Conservation (phyloP, 805 yeast species). For the Candida chilensis region DNA sequence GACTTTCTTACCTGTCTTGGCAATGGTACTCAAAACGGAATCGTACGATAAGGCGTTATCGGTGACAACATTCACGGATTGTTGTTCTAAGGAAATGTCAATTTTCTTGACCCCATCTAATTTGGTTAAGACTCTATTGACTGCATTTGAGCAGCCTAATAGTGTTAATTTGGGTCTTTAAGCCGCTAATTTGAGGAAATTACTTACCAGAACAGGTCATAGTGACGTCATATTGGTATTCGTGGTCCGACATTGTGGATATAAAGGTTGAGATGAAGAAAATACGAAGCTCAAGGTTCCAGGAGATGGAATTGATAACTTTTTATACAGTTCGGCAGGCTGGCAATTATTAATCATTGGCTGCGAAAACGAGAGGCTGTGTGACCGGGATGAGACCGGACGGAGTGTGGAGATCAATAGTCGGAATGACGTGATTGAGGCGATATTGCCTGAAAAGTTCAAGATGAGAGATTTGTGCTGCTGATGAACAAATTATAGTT, state of each 20-base stretch:
- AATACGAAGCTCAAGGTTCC: too few species aligned
- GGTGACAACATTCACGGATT: slow-evolving; percentile 73
- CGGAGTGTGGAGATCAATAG: too few species aligned
- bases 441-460: too few species aligned
- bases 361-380: neutral
- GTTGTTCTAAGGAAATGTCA: slow-evolving; percentile 71
- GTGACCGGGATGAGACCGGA: too few species aligned
- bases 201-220: slow-evolving; percentile 69
- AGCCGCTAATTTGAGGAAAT: neutral
- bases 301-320: neutral
- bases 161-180: neutral
- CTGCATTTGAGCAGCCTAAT: slow-evolving; percentile 79
- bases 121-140: slow-evolving; percentile 62
- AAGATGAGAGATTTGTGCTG: too few species aligned
- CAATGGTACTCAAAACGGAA: slow-evolving; percentile 68
- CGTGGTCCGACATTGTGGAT: slow-evolving; percentile 36
- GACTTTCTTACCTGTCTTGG: slow-evolving; percentile 87
- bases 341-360: slow-evolving; percentile 1
- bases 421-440: too few species aligned
- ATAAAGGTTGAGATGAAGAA: neutral
- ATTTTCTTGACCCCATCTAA: slow-evolving; percentile 67
- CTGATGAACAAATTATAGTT: slow-evolving; percentile 1
- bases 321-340: neutral
- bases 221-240: slow-evolving; percentile 72
- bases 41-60: slow-evolving; percentile 52